Evolutionary conservation across 2,329 filamentous ascomycete genomes (phyloP).

Genomic region (Fusarium annulatum): DNA sequence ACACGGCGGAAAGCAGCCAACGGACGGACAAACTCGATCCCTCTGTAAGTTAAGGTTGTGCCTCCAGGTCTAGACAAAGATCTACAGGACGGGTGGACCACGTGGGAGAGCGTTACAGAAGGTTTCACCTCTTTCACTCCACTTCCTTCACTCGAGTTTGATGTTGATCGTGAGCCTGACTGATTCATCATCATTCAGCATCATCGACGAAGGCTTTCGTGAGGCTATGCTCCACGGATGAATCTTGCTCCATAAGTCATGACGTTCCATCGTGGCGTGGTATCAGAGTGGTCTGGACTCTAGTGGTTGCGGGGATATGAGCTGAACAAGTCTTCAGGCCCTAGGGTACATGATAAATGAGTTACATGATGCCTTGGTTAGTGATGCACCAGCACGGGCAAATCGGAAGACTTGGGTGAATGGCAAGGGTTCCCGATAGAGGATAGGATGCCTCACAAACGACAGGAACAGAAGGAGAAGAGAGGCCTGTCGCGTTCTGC

Average conservation of each 20-base stretch:
- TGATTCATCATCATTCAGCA: background rate
- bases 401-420: conserved; percentile 23
- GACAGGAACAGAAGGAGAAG: conserved; percentile 25
- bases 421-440: conserved; percentile 11
- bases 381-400: conserved; percentile 4
- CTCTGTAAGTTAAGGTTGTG: conserved; percentile 15
- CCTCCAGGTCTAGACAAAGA: background rate
- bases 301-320: conserved; percentile 4
- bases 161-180: conserved; percentile 24
- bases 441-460: conserved; percentile 23
- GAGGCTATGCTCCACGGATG: background rate
- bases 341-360: conserved; percentile 3
- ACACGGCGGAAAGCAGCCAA: background rate
- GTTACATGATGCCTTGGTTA: background rate
- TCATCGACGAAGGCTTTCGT: background rate
- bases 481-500: background rate
- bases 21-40: background rate
- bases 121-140: conserved; percentile 16
- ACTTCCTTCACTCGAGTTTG: conserved; percentile 16
- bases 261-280: conserved; percentile 23
- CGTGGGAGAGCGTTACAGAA: conserved; percentile 30
- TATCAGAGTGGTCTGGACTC: conserved; percentile 22
- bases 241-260: background rate
- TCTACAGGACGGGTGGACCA: conserved; percentile 31
- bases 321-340: background rate